A percentile compares a stretch with the other conserved stretches of the same genome.
Conservation (phyloP, 2,329 filamentous ascomycete genomes). For the Talaromyces sp. region DNA sequence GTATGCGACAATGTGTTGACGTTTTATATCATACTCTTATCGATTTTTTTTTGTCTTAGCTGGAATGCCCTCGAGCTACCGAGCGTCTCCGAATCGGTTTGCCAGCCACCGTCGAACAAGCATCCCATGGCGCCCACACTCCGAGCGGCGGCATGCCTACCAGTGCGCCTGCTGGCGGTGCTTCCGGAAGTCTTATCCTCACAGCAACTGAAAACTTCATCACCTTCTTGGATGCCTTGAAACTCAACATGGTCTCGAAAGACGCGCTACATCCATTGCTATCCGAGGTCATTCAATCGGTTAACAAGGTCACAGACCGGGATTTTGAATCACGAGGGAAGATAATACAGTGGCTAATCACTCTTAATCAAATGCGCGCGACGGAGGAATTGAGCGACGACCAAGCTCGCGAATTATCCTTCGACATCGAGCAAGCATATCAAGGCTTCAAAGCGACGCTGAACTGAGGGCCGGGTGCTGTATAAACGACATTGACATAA, state of each 20-base stretch:
- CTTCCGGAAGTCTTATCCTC: constrained; percentile 65
- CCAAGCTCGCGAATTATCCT: constrained; percentile 79
- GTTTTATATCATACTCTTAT: constrained; percentile 3
- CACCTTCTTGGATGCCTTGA: constrained; percentile 91
- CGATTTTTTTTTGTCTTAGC: constrained; percentile 48
- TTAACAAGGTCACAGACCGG: constrained; percentile 91
- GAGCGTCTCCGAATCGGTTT: constrained; percentile 89
- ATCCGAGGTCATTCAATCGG: constrained; percentile 92
- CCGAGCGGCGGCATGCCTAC: constrained; percentile 32
- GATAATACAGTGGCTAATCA: constrained; percentile 97
- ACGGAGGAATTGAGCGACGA: constrained; percentile 84
- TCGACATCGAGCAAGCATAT: constrained; percentile 93
- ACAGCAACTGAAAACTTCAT: constrained; percentile 98
- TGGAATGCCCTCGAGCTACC: constrained; percentile 90
- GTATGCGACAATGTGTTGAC: constrained; percentile 48
- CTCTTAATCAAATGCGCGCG: constrained; percentile 94
- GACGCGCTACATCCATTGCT: constrained; percentile 93
- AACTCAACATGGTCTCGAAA: constrained; percentile 86
- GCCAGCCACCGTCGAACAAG: constrained; percentile 70
- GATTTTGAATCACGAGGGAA: constrained; percentile 95
- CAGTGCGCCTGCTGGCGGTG: constrained; percentile 29
- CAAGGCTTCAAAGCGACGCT: constrained; percentile 84
- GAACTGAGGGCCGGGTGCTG: constrained; percentile 36
- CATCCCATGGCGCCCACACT: constrained; percentile 47
- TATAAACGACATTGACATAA: background rate